Base-by-base conservation (phyloP, 495 filamentous ascomycete genomes). In the Talaromyces ruber region DNA sequence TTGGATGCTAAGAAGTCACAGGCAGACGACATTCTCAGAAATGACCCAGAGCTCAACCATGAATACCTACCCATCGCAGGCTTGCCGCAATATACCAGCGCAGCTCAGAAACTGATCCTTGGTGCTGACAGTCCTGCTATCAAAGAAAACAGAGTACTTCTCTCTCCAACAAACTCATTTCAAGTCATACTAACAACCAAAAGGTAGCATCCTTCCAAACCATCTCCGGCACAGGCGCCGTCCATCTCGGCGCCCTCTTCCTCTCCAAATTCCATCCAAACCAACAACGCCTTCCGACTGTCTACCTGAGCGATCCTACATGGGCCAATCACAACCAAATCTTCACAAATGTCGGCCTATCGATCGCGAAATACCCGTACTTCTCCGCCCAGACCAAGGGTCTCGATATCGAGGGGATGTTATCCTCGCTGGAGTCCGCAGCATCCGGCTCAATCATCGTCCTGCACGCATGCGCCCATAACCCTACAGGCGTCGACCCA, bases 311-410 rank as follows among this genome's bases (percentile, higher is more conserved):
- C 68, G 87, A 87, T 67, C 94, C 94, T 60, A 99, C 94, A 53
- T 99, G 94, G 94, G 90, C 88, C 62, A 99, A 99, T 76, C 94
- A 99, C 84, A 84, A 93, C 81, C 94, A 99, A 73, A 97, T 99
- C 79, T 97, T 99, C 81, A 82, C 80, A 70, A 99, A 99, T 73
- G 92, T 97, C 71, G 76, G 82, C 69, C 78, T 98, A 28, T 79
- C 85, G 11, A 84, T 90, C 66, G 85, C 86, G 58, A 81, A 81
- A 63, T 99, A 99, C 80, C 95, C 94, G 12, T 99, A 99, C 81
- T 99, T 96, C 80, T 84, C 84, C 65, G 78, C 86, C 66, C 63
- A 88, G 68, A 97, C 93, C 59, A 92, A 88, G 70, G 92, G 91
- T 26, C 86, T 99, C 59, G 92, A 97, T 71, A 91, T 98, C 73